Percentiles rank a stretch among this genome's conserved stretches.
phyloP scores from a whole-genome alignment of 495 filamentous ascomycete species.

The Podospora bellae-mahoneyi region DNA sequence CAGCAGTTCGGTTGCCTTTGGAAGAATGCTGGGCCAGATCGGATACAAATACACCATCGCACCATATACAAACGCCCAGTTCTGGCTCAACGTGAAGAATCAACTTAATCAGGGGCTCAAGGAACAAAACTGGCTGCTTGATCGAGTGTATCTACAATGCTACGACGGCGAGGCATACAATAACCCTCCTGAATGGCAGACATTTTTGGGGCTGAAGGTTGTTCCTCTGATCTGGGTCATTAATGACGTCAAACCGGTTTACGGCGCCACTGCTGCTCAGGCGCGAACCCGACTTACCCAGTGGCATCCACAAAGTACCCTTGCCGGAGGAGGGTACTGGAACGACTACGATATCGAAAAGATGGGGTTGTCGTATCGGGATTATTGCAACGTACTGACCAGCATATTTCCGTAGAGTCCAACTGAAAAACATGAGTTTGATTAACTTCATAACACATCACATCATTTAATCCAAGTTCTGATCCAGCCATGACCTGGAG shows the following conservation, averaged over 20 bases:
- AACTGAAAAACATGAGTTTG: neutral
- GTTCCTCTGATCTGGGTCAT: slow-evolving; percentile 45
- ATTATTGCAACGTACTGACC: slow-evolving; percentile 35
- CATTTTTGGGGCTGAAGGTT: slow-evolving; percentile 38
- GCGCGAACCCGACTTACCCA: slow-evolving; percentile 31
- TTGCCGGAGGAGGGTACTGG: slow-evolving; percentile 45
- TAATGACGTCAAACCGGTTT: slow-evolving; percentile 43
- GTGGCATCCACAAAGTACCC: slow-evolving; percentile 31
- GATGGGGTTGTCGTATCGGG: slow-evolving; percentile 40
- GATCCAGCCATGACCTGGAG: neutral
- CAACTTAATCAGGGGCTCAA: slow-evolving; percentile 31
- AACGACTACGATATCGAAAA: slow-evolving; percentile 49
- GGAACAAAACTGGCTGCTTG: slow-evolving; percentile 29
- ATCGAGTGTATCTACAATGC: slow-evolving; percentile 42
- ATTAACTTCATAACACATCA: neutral
- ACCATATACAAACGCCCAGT: slow-evolving; percentile 39
- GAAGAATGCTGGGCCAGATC: slow-evolving; percentile 36
- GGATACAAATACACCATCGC: slow-evolving; percentile 43
- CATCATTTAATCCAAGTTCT: neutral
- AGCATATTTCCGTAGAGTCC: slow-evolving; percentile 32
- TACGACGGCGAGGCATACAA: slow-evolving; percentile 44
- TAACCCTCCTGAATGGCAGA: slow-evolving; percentile 37
- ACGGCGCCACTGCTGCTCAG: slow-evolving; percentile 36
- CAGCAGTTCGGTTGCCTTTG: slow-evolving; percentile 38
- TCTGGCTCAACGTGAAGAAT: slow-evolving; percentile 32